phyloP scores from a whole-genome alignment of 495 filamentous ascomycete genomes.

The Cetradonia linearis region DNA sequence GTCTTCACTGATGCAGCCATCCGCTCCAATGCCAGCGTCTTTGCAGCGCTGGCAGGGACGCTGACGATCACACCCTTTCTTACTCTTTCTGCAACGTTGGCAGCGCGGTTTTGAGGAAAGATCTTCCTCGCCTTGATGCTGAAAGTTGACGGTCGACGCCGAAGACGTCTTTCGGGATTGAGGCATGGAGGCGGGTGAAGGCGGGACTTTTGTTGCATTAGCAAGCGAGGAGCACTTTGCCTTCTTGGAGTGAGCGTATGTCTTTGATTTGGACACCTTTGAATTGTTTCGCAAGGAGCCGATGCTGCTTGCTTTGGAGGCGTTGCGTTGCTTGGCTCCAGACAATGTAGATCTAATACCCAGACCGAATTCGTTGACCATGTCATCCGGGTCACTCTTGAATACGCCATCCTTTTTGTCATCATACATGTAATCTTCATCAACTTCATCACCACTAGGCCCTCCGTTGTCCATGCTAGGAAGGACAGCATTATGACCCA shows the following conservation, averaged over 20 bases:
- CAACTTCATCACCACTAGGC: slow-evolving; percentile 51
- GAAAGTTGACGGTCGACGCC: slow-evolving; percentile 55
- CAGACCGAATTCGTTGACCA: slow-evolving; percentile 34
- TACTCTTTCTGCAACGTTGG: slow-evolving; percentile 96
- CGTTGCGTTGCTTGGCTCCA: slow-evolving; percentile 20
- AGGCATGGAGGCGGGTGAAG: slow-evolving; percentile 60
- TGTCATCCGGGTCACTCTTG: slow-evolving; percentile 43
- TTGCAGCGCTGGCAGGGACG: slow-evolving; percentile 90
- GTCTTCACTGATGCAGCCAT: slow-evolving; percentile 92
- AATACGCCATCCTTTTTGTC: slow-evolving; percentile 49
- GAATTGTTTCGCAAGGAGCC: slow-evolving; percentile 35
- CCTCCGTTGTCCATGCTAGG: slow-evolving; percentile 61
- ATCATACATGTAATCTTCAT: slow-evolving; percentile 45
- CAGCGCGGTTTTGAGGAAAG: slow-evolving; percentile 90
- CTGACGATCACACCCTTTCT: slow-evolving; percentile 96
- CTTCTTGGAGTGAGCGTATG: slow-evolving; percentile 39
- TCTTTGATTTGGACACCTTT: slow-evolving; percentile 38
- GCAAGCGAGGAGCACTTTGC: slow-evolving; percentile 41
- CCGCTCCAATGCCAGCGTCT: slow-evolving; percentile 84
- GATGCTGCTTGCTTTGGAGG: slow-evolving; percentile 29
- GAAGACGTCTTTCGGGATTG: slow-evolving; percentile 72
- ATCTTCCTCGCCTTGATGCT: slow-evolving; percentile 75
- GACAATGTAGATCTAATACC: slow-evolving; percentile 31
- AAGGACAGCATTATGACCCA: slow-evolving; percentile 51
- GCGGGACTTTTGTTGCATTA: slow-evolving; percentile 42